Conservation (phyloP, 2,329 filamentous ascomycete genomes). For the Aureobasidium melanogenum region DNA sequence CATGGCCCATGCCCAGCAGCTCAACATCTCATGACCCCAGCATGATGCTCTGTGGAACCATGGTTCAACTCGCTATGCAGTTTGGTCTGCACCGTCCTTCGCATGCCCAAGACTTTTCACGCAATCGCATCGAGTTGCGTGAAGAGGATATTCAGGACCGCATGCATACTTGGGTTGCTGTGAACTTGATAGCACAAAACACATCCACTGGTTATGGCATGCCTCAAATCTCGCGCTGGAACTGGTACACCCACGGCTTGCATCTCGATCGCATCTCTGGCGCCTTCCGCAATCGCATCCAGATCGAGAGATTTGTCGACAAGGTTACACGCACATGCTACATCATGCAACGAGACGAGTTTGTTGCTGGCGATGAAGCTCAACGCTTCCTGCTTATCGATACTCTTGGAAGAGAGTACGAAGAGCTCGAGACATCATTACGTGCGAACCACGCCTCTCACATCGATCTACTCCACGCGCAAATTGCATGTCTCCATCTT, state of each 20-base stretch:
- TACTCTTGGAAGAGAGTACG: conserved; percentile 28
- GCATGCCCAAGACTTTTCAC: conserved; percentile 74
- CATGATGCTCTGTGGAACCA: conserved; percentile 70
- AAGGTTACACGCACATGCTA: conserved; percentile 74
- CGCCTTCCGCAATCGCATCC: conserved; percentile 58
- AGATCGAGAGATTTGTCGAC: conserved; percentile 67
- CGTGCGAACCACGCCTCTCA: conserved; percentile 21
- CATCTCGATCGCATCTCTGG: conserved; percentile 53
- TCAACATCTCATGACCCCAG: conserved; percentile 72
- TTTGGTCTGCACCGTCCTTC: conserved; percentile 74
- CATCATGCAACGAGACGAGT: conserved; percentile 64
- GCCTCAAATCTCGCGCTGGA: conserved; percentile 46
- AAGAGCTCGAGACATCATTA: conserved; percentile 28
- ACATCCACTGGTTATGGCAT: conserved; percentile 79
- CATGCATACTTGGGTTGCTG: conserved; percentile 73
- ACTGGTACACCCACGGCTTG: conserved; percentile 65
- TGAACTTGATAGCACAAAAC: conserved; percentile 73
- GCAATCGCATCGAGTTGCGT: conserved; percentile 57
- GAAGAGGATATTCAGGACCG: conserved; percentile 72
- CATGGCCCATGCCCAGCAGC: conserved; percentile 76
- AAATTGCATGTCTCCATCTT: conserved; percentile 65
- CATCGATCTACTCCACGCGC: conserved; percentile 53
- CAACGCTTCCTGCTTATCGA: conserved; percentile 28
- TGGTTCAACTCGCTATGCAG: conserved; percentile 81
- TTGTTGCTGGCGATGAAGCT: conserved; percentile 40